phyloP scores from a whole-genome alignment of 345 rosid genomes.

The Salix koriyanagi region DNA sequence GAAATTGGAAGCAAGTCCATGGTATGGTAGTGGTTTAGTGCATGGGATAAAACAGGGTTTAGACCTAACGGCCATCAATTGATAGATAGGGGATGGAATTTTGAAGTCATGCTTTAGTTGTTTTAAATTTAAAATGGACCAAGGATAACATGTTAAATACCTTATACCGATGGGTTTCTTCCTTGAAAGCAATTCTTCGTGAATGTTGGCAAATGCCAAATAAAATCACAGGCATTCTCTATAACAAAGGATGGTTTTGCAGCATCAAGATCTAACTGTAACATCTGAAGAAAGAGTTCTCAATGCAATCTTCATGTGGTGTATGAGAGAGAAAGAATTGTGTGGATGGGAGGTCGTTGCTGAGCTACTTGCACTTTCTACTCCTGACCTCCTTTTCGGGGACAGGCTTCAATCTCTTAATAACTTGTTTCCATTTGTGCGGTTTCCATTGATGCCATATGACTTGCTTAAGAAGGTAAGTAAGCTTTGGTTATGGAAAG shows the following conservation, averaged over 20 bases:
- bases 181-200: constrained; percentile 8
- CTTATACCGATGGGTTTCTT: background rate
- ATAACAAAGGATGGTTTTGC: constrained; percentile 36
- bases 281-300: constrained; percentile 91
- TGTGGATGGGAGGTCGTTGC: constrained; percentile 70
- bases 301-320: constrained; percentile 87
- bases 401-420: constrained; percentile 59
- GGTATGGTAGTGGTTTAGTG: background rate
- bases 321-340: constrained; percentile 59
- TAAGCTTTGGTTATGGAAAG: constrained; percentile 10
- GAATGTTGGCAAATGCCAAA: background rate
- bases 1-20: background rate
- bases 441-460: constrained; percentile 70
- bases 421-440: constrained; percentile 61
- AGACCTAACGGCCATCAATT: background rate
- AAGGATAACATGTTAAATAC: background rate
- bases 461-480: constrained; percentile 68
- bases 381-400: constrained; percentile 44
- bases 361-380: constrained; percentile 39
- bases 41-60: background rate
- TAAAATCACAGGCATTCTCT: constrained; percentile 5
- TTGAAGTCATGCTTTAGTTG: background rate
- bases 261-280: constrained; percentile 89
- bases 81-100: background rate
- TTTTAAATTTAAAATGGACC: background rate